A percentile compares a stretch with the other conserved stretches of the same genome.
phyloP scores from a whole-genome alignment of 306 rosid genomes.

The Prinsepia uniflora region DNA sequence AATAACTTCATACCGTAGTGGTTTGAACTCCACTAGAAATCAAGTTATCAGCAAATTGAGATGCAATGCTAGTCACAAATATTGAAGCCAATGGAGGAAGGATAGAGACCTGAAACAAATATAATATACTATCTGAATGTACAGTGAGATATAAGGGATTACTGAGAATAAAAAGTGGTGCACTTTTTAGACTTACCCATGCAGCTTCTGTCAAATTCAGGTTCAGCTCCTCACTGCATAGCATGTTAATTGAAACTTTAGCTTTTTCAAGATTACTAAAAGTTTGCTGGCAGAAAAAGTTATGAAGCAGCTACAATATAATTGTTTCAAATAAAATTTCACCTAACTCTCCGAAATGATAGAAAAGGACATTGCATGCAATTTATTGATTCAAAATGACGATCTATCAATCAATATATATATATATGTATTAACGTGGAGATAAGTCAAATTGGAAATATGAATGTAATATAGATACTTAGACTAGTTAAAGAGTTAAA shows the following conservation, averaged over 20 bases:
- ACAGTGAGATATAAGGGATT: neutral
- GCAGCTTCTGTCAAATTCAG: slow-evolving; percentile 92
- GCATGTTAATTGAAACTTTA: slow-evolving; percentile 28
- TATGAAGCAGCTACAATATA: neutral
- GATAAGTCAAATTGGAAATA: too few relatives aligned
- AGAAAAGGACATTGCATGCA: neutral
- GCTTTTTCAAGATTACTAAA: slow-evolving; percentile 9
- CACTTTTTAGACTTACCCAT: slow-evolving; percentile 56
- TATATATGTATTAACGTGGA: too few relatives aligned
- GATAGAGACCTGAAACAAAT: slow-evolving; percentile 76
- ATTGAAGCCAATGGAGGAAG: slow-evolving; percentile 91
- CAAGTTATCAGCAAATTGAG: slow-evolving; percentile 83
- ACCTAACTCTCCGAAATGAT: neutral
- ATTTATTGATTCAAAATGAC: too few relatives aligned
- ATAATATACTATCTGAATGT: neutral
- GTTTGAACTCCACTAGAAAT: slow-evolving; percentile 85
- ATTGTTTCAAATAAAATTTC: neutral
- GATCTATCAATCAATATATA: too few relatives aligned
- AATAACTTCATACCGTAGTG: slow-evolving; percentile 54
- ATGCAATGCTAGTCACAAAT: slow-evolving; percentile 59
- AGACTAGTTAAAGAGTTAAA: neutral
- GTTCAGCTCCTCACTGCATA: slow-evolving; percentile 86
- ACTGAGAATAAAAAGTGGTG: neutral
- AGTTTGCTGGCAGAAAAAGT: neutral
- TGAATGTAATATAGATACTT: too few relatives aligned